Evolutionary conservation across 2,329 filamentous ascomycete species (phyloP), one percentile per base, ranked within the genome.

Genomic region (Lasiodiplodia sp.): DNA sequence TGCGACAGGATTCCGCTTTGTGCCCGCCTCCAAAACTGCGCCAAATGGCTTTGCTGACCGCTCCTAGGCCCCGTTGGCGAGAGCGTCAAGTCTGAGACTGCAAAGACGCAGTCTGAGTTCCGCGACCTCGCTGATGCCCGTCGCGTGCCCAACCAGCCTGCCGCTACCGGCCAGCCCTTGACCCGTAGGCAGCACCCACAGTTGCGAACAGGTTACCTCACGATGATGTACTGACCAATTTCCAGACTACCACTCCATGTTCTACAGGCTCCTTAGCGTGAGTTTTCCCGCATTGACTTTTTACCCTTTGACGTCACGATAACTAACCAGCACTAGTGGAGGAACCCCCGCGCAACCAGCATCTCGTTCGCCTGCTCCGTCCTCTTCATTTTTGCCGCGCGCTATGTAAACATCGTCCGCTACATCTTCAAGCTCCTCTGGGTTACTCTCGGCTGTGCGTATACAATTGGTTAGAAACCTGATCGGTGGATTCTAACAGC

Each of bases 221-320:
- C 44, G 44, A 47, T 31, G 25, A 23, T 51, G 23, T 68, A 44
- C 68, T 71, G 66, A 71, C 38, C 5, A 23, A 28, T n/a, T n/a
- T n/a, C 37, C 67, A 86, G 85, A 88, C 79, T 90, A 90, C 79
- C 88, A 90, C 79, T 89, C 87, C 73, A 82, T 89, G 81, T 86
- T 91, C 80, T 90, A 90, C 79, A 87, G 86, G 73, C 83, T 90
- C 58, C 77, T 91, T 74, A 89, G 87, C 82, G 85, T 86, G 75
- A 78, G 85, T 71, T 80, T 52, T 18, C 21, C 6, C 63, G n/a
- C 49, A 28, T 38, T 11, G 21, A 64, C 18, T 60, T 47, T 53
- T 55, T 25, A 57, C 28, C 18, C 58, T 47, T 53, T 55, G 37
- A 57, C 28, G 21, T 40, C 16, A 49, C 18, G 40, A 53, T 10